These are phyloP conservation scores for Pistacia atlantica DNA, from an alignment of 345 rosid genomes.

Conservation along the genomic window DNA sequence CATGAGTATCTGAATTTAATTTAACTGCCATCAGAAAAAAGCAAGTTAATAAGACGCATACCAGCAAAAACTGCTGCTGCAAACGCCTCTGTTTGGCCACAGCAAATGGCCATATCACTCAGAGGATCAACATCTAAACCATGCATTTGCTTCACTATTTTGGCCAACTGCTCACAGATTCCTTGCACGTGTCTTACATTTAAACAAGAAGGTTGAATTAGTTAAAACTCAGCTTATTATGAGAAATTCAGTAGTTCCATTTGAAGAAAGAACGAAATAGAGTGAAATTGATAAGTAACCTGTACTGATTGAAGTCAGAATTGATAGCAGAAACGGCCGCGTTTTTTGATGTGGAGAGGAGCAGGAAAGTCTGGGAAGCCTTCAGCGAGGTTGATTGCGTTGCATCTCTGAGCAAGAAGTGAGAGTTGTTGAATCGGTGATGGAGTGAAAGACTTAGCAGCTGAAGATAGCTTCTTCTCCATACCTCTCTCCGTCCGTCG, in stretches of 20 bases:
- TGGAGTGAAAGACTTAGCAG: slow-evolving; percentile 46
- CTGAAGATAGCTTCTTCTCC: slow-evolving; percentile 48
- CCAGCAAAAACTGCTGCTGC: slow-evolving; percentile 59
- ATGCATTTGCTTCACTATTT: slow-evolving; percentile 35
- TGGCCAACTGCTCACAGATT: slow-evolving; percentile 51
- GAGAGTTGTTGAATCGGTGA: slow-evolving; percentile 62
- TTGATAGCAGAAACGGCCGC: slow-evolving; percentile 65
- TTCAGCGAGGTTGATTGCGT: slow-evolving; percentile 63
- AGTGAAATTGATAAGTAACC: slow-evolving; percentile 25
- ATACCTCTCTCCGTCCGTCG: slow-evolving; percentile 4
- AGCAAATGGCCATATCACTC: slow-evolving; percentile 58
- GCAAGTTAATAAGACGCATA: slow-evolving; percentile 18
- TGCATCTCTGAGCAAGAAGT: slow-evolving; percentile 49
- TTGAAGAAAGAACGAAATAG: background rate
- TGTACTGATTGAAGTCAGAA: slow-evolving; percentile 64
- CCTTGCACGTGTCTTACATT: slow-evolving; percentile 63
- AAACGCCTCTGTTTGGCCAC: slow-evolving; percentile 74
- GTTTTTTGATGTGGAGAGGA: slow-evolving; percentile 40
- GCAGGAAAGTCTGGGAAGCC: slow-evolving; percentile 75
- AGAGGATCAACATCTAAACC: slow-evolving; percentile 50
- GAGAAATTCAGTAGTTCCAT: background rate
- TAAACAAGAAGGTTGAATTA: background rate
- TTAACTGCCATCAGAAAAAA: background rate
- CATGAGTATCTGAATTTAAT: background rate
- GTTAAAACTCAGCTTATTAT: background rate